A percentile compares a stretch with the other conserved stretches of the same genome.
phyloP scores from a whole-genome alignment of 2,329 filamentous ascomycete species.

The Emergomyces orientalis region DNA sequence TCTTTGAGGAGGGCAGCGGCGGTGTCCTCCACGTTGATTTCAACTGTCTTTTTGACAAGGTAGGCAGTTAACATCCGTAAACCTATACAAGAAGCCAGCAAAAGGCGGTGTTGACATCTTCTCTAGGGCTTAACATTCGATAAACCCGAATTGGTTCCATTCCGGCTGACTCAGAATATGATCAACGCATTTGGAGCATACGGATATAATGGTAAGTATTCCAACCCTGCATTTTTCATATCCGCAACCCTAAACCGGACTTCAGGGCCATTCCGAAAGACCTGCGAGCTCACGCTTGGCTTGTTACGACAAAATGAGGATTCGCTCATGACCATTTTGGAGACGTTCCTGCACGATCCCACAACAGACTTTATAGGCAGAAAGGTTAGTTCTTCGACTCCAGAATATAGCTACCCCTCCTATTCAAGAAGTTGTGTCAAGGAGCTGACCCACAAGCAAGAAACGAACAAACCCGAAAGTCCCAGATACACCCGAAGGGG shows the following conservation, averaged over 20 bases:
- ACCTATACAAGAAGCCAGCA: constrained; percentile 10
- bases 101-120: constrained; percentile 7
- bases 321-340: constrained; percentile 91
- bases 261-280: constrained; percentile 70
- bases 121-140: constrained; percentile 70
- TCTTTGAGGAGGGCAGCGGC: constrained; percentile 87
- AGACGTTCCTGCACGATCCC: constrained; percentile 94
- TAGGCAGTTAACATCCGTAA: constrained; percentile 12
- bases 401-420: neutral
- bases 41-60: constrained; percentile 97
- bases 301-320: constrained; percentile 87
- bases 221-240: neutral
- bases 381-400: constrained; percentile 35
- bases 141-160: constrained; percentile 89
- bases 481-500: constrained; percentile 63
- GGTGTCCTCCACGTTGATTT: constrained; percentile 97
- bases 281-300: constrained; percentile 76
- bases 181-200: constrained; percentile 93
- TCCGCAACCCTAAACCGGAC: neutral
- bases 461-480: constrained; percentile 45
- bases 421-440: neutral
- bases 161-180: constrained; percentile 98
- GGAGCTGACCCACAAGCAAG: constrained; percentile 25
- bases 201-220: constrained; percentile 60
- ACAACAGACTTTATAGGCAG: constrained; percentile 86